phyloP scores from a whole-genome alignment of 352 stramenopile species.

The Phytophthora ramorum region DNA sequence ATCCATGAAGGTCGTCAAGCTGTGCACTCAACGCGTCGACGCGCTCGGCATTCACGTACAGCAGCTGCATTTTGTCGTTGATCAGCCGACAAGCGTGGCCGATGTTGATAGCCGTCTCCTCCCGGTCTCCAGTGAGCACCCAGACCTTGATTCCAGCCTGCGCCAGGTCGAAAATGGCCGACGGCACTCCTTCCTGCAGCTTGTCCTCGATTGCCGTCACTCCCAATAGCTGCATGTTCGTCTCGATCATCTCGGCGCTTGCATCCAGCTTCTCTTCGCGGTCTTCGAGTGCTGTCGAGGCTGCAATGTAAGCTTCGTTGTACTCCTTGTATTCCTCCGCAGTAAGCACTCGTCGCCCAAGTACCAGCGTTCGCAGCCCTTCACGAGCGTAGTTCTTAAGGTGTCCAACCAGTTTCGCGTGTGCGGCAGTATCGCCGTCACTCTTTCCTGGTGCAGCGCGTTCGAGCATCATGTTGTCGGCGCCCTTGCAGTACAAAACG shows the following conservation, averaged over 20 bases:
- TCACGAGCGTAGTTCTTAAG: slow-evolving; percentile 75
- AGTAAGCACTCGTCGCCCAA: slow-evolving; percentile 62
- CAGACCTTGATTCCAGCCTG: slow-evolving; percentile 98
- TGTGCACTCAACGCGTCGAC: slow-evolving; percentile 50
- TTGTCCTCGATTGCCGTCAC: slow-evolving; percentile 97
- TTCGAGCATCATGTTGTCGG: slow-evolving; percentile 87
- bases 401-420: slow-evolving; percentile 46
- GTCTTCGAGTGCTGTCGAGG: slow-evolving; percentile 56
- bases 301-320: slow-evolving; percentile 61
- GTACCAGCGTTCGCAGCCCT: slow-evolving; percentile 81
- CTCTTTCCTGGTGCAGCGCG: slow-evolving; percentile 31
- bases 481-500: slow-evolving; percentile 82
- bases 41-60: slow-evolving; percentile 69
- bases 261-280: slow-evolving; percentile 58
- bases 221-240: slow-evolving; percentile 85
- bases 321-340: slow-evolving; percentile 63
- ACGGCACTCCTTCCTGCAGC: slow-evolving; percentile 94
- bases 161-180: slow-evolving; percentile 92
- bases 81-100: slow-evolving; percentile 87
- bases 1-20: slow-evolving; percentile 53
- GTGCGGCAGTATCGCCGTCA: slow-evolving; percentile 19
- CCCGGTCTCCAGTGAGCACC: slow-evolving; percentile 98
- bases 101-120: slow-evolving; percentile 98
- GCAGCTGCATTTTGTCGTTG: slow-evolving; percentile 70
- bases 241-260: slow-evolving; percentile 73